Evolutionary conservation across 345 rosid genomes (phyloP).

Genomic region (Populus deltoides): DNA sequence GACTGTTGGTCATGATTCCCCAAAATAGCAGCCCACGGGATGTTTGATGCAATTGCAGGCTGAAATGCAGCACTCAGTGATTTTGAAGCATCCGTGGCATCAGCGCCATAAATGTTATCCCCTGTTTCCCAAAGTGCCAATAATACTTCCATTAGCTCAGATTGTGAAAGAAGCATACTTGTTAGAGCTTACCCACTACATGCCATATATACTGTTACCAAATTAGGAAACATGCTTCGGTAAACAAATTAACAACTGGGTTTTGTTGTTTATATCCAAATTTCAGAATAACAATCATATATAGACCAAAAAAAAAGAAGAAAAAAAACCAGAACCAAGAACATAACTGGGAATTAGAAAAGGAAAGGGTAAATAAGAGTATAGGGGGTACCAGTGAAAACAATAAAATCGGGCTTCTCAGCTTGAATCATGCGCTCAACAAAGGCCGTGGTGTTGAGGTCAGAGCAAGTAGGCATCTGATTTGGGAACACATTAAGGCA

Average conservation of each 20-base stretch:
- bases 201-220: background rate
- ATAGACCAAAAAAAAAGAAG: background rate
- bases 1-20: slow-evolving; percentile 95
- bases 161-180: background rate
- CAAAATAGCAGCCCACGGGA: slow-evolving; percentile 87
- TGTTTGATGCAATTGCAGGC: slow-evolving; percentile 65
- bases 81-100: slow-evolving; percentile 61
- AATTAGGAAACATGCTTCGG: background rate
- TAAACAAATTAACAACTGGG: background rate
- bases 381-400: slow-evolving; percentile 64
- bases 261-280: background rate
- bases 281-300: background rate
- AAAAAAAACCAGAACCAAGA: background rate
- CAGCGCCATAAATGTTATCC: slow-evolving; percentile 65
- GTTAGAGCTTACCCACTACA: background rate
- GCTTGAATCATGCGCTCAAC: slow-evolving; percentile 63
- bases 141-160: background rate
- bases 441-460: slow-evolving; percentile 84
- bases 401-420: slow-evolving; percentile 78
- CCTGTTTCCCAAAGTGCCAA: slow-evolving; percentile 41
- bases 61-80: slow-evolving; percentile 67
- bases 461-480: slow-evolving; percentile 59
- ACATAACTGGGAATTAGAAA: background rate
- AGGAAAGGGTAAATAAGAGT: background rate
- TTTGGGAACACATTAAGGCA: slow-evolving; percentile 52